Percentiles rank a stretch among this genome's conserved stretches.
Conservation (phyloP, 2,329 filamentous ascomycete species). For the Penicillium concentricum region DNA sequence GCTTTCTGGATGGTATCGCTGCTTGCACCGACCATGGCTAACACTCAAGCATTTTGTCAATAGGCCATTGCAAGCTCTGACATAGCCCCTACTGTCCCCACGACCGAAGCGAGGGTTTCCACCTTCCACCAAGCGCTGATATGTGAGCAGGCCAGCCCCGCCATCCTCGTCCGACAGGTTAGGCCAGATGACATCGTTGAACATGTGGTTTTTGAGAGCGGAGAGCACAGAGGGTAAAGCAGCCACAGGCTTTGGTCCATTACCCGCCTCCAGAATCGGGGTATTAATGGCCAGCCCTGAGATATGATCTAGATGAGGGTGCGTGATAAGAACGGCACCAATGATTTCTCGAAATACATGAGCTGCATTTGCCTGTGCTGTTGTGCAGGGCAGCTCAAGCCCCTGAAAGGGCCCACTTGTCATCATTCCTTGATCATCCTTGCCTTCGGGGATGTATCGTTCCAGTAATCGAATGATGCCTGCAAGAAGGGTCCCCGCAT, state of each 20-base stretch:
- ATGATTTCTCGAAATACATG: conserved; percentile 77
- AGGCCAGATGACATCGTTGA: conserved; percentile 98
- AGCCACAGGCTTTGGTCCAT: conserved; percentile 77
- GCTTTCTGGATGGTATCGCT: conserved; percentile 54
- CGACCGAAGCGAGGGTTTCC: conserved; percentile 81
- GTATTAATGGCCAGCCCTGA: conserved; percentile 92
- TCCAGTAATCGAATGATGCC: conserved; percentile 80
- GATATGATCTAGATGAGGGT: conserved; percentile 95
- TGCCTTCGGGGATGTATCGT: conserved; percentile 25
- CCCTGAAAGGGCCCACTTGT: conserved; percentile 76
- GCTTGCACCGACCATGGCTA: conserved; percentile 86
- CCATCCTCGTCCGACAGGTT: conserved; percentile 96
- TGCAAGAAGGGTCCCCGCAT: conserved; percentile 85
- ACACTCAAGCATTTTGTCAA: conserved; percentile 83
- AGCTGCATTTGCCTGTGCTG: conserved; percentile 73
- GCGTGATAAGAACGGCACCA: conserved; percentile 87
- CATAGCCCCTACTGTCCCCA: conserved; percentile 76
- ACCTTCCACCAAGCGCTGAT: conserved; percentile 82
- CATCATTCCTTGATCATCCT: conserved; percentile 30
- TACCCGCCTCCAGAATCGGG: conserved; percentile 74
- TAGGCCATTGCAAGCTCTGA: conserved; percentile 85
- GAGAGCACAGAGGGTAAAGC: conserved; percentile 86
- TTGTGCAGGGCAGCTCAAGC: conserved; percentile 65
- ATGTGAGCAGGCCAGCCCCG: conserved; percentile 87
- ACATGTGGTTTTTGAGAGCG: conserved; percentile 89